Conservation (phyloP, 768 basidiomycete species). For the Neoboletus subvelutipes region DNA sequence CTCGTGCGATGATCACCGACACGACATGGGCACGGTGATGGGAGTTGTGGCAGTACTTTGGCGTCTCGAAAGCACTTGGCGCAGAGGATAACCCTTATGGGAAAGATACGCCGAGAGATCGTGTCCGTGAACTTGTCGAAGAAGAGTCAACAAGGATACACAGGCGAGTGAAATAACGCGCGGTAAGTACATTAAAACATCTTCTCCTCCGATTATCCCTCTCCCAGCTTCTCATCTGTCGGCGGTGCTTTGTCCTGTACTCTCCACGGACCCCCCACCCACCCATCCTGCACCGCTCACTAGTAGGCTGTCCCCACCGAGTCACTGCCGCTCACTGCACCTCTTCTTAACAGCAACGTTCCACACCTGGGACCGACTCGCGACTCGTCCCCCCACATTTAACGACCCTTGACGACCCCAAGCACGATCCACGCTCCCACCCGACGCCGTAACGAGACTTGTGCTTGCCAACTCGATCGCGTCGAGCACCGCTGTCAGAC, state of each 20-base stretch:
- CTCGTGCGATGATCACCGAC: constrained; percentile 31
- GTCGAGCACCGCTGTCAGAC: constrained; percentile 1
- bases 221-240: constrained; percentile 6
- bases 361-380: background rate
- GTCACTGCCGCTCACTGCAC: background rate
- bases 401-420: constrained; percentile 32
- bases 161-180: constrained; percentile 21
- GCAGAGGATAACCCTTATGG: constrained; percentile 31
- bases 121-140: constrained; percentile 17
- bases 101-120: constrained; percentile 31
- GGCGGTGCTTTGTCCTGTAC: constrained; percentile 21
- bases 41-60: constrained; percentile 25
- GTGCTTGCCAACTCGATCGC: constrained; percentile 5
- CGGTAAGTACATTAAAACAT: constrained; percentile 22
- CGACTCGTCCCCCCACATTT: constrained; percentile 10
- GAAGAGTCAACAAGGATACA: constrained; percentile 32
- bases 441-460: background rate
- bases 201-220: constrained; percentile 8
- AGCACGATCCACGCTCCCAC: constrained; percentile 9
- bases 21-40: constrained; percentile 18
- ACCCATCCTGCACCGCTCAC: constrained; percentile 7
- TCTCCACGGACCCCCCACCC: background rate
- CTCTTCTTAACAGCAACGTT: constrained; percentile 4
- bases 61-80: constrained; percentile 20
- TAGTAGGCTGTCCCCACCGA: constrained; percentile 9